These are phyloP conservation scores for Calonectria pseudoturangicola DNA, from an alignment of 2,329 filamentous ascomycete species.

Conservation along the genomic window DNA sequence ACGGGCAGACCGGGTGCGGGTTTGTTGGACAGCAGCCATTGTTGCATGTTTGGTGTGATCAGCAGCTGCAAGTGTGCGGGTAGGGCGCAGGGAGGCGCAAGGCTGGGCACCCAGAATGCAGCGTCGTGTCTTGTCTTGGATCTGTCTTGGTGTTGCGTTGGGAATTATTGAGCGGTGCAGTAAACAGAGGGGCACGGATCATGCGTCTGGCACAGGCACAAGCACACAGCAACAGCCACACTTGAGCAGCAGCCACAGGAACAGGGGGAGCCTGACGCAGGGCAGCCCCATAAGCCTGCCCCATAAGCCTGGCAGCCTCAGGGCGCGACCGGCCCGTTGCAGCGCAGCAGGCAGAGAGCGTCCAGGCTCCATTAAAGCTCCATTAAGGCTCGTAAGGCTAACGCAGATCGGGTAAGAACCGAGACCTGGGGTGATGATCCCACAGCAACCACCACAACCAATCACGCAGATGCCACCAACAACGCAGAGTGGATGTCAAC, in stretches of 20 bases:
- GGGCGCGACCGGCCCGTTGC: constrained; percentile 1
- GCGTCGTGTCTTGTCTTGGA: constrained; percentile 27
- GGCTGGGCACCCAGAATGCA: constrained; percentile 20
- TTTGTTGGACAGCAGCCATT: constrained; percentile 53
- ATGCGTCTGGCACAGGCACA: neutral
- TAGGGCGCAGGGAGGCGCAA: constrained; percentile 19
- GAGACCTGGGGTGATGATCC: constrained; percentile 14
- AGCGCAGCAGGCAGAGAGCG: neutral
- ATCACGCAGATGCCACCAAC: neutral
- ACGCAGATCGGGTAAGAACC: constrained; percentile 16
- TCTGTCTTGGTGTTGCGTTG: constrained; percentile 19
- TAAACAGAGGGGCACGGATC: constrained; percentile 28
- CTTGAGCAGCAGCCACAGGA: neutral
- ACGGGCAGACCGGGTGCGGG: constrained; percentile 54
- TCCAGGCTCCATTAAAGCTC: neutral
- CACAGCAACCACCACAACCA: constrained; percentile 12
- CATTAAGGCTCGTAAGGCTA: neutral
- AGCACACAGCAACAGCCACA: neutral
- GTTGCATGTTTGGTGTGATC: constrained; percentile 44
- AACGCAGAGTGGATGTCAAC: neutral
- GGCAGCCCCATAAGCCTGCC: too few species aligned
- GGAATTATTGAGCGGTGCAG: constrained; percentile 11
- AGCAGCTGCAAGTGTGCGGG: constrained; percentile 16
- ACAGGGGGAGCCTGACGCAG: neutral
- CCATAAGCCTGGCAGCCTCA: neutral